A percentile compares a stretch with the other conserved stretches of the same genome.
These are phyloP conservation scores for Solanum chiquidenum DNA, from an alignment of 257 asterid genomes.

Conservation along the genomic window DNA sequence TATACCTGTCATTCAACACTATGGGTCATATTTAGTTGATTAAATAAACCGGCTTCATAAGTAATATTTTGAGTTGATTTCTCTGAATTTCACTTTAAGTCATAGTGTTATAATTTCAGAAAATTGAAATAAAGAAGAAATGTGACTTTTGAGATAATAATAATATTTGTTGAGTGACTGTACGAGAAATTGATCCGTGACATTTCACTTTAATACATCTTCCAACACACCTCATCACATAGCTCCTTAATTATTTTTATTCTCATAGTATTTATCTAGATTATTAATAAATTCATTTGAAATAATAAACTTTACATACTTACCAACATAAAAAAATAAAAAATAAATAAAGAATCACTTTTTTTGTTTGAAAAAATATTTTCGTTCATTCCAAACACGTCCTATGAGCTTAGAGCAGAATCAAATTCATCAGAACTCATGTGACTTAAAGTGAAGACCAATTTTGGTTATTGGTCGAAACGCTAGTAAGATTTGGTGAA, in stretches of 20 bases:
- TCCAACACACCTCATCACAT: neutral
- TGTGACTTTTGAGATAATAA: too few species aligned
- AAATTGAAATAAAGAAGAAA: too few species aligned
- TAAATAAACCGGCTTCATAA: neutral
- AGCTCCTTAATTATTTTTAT: too few species aligned
- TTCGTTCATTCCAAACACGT: neutral
- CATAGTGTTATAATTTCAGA: neutral
- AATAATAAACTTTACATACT: neutral
- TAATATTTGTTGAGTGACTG: neutral
- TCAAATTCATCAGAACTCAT: neutral
- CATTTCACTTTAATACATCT: neutral
- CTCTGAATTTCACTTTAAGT: neutral
- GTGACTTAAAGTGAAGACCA: neutral
- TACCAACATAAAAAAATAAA: neutral
- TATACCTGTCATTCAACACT: neutral
- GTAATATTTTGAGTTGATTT: neutral
- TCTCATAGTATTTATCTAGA: neutral
- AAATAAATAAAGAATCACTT: too few species aligned
- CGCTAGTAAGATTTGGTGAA: too few species aligned
- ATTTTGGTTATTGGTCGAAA: too few species aligned
- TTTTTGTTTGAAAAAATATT: too few species aligned
- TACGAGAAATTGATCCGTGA: neutral
- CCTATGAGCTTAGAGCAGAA: neutral
- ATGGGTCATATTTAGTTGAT: neutral
- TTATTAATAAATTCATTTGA: neutral